A percentile compares a stretch with the other conserved stretches of the same genome.
Evolutionary conservation across 2,329 filamentous ascomycete species (phyloP).

Genomic region (Zymoseptoria ardabiliae): DNA sequence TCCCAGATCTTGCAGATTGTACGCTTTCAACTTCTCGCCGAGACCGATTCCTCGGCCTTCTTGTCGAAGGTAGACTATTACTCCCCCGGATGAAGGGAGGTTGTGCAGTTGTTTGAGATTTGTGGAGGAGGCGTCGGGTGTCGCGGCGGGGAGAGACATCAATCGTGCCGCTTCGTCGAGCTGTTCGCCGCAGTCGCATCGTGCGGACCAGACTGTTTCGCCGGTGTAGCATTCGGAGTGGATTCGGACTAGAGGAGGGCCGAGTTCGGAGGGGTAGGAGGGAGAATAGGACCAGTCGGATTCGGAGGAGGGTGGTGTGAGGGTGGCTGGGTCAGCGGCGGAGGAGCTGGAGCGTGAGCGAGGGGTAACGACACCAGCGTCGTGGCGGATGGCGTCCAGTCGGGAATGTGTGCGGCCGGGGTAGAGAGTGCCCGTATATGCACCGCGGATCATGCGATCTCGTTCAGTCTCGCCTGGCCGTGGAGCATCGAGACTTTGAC

Average conservation of each 20-base stretch:
- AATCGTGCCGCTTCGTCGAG: conserved; percentile 90
- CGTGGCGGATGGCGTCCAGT: conserved; percentile 45
- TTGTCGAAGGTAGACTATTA: conserved; percentile 92
- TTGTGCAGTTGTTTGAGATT: conserved; percentile 4
- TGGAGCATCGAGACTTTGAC: conserved; percentile 60
- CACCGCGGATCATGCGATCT: conserved; percentile 88
- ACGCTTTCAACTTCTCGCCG: conserved; percentile 92
- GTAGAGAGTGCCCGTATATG: conserved; percentile 80
- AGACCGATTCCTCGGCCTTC: conserved; percentile 94
- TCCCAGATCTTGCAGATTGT: conserved; percentile 92
- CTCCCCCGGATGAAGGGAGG: conserved; percentile 55
- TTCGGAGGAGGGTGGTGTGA: neutral
- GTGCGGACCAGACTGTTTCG: conserved; percentile 95
- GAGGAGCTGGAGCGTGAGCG: conserved; percentile 14
- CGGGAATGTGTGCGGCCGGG: conserved; percentile 76
- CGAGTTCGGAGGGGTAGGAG: conserved; percentile 25
- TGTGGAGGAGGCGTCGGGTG: conserved; percentile 22
- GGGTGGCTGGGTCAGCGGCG: conserved; percentile 13
- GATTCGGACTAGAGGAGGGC: conserved; percentile 76
- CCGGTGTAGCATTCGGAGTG: conserved; percentile 98
- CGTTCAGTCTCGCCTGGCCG: conserved; percentile 74
- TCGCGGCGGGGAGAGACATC: conserved; percentile 52
- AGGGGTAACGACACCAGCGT: conserved; percentile 28
- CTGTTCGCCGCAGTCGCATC: conserved; percentile 96
- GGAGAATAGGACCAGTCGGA: conserved; percentile 12